phyloP scores from a whole-genome alignment of 352 stramenopile genomes.

The Pythium folliculosum region DNA sequence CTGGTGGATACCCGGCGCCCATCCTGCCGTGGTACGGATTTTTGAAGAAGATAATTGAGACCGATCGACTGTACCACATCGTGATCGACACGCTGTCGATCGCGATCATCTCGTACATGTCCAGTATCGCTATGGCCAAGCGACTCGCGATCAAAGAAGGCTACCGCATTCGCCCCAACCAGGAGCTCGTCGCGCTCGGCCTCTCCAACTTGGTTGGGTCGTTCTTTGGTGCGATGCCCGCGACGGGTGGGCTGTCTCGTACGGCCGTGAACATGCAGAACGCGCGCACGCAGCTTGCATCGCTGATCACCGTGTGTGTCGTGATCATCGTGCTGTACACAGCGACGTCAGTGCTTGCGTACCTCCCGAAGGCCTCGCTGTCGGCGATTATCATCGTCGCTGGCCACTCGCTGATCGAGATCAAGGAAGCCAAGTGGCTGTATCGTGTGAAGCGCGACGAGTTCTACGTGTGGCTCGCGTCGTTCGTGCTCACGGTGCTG shows the following conservation, averaged over 20 bases:
- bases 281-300: conserved; percentile 81
- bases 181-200: conserved; percentile 88
- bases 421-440: conserved; percentile 79
- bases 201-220: conserved; percentile 84
- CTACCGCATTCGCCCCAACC: conserved; percentile 67
- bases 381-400: conserved; percentile 90
- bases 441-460: conserved; percentile 68
- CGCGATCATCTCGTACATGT: conserved; percentile 89
- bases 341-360: conserved; percentile 79
- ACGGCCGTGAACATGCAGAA: conserved; percentile 91
- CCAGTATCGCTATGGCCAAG: conserved; percentile 89
- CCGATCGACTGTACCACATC: conserved; percentile 56
- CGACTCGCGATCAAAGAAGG: conserved; percentile 75
- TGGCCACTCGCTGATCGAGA: conserved; percentile 87
- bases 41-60: conserved; percentile 42
- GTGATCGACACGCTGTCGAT: conserved; percentile 75
- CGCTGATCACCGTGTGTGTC: conserved; percentile 80
- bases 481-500: conserved; percentile 52
- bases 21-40: conserved; percentile 58
- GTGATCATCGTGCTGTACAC: conserved; percentile 84
- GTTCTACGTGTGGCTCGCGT: conserved; percentile 62
- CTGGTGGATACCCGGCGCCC: conserved; percentile 60
- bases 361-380: conserved; percentile 84
- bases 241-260: conserved; percentile 87
- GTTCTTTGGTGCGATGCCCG: conserved; percentile 86